Evolutionary conservation across 2,329 filamentous ascomycete species (phyloP).

Genomic region (Aspergillus viridinutans): DNA sequence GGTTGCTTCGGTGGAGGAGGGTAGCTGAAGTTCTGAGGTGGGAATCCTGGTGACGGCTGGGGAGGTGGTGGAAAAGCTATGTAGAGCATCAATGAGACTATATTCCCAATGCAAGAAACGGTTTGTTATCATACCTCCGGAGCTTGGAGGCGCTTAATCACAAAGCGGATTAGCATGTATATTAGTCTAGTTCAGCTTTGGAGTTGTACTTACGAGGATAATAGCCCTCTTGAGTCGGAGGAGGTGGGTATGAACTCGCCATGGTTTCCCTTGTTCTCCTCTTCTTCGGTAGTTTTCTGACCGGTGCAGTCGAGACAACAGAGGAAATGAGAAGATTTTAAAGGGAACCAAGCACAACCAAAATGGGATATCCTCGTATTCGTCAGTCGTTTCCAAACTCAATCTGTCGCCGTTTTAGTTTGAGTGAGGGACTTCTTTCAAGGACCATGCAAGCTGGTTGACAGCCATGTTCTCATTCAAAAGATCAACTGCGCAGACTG

Average conservation of each 20-base stretch:
- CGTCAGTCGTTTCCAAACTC: not conserved
- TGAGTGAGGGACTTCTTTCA: not conserved
- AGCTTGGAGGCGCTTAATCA: constrained; percentile 7
- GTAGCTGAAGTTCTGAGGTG: constrained; percentile 19
- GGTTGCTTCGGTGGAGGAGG: constrained; percentile 23
- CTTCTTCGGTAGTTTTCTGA: constrained; percentile 1
- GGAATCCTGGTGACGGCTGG: constrained; percentile 17
- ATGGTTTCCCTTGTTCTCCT: constrained; percentile 7
- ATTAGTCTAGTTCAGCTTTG: not conserved
- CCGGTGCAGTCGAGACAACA: not conserved
- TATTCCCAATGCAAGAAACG: not conserved
- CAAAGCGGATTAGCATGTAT: not conserved
- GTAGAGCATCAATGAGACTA: not conserved
- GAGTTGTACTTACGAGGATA: constrained; percentile 10
- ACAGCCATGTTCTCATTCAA: not conserved
- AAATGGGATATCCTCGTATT: not conserved
- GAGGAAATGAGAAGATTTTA: not conserved
- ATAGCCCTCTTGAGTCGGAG: constrained; percentile 20
- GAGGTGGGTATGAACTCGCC: constrained; percentile 19
- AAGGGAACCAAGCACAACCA: not conserved
- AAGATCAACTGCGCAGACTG: not conserved
- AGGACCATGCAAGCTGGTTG: not conserved
- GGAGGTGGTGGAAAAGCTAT: constrained; percentile 23
- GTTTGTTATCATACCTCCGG: constrained; percentile 6
- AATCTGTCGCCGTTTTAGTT: not conserved